phyloP scores from a whole-genome alignment of 805 yeast genomes.

The Kazachstania bromeliacearum region DNA sequence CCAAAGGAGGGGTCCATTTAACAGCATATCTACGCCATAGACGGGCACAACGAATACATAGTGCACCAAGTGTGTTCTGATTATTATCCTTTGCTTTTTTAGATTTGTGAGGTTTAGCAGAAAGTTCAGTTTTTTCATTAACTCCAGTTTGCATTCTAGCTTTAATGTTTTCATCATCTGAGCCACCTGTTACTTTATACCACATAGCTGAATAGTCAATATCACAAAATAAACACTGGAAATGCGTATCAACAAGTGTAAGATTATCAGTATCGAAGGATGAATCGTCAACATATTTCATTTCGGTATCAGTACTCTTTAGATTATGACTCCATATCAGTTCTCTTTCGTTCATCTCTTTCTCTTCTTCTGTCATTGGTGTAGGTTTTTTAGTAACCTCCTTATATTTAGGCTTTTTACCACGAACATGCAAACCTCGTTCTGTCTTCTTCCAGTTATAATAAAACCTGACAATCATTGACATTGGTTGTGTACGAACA shows the following conservation, averaged over 20 bases:
- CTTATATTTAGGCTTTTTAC: conserved; percentile 38
- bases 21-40: conserved; percentile 88
- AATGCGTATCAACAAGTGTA: conserved; percentile 29
- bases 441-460: conserved; percentile 87
- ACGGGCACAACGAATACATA: conserved; percentile 81
- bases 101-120: conserved; percentile 7
- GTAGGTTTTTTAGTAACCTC: too few relatives aligned
- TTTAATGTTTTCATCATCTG: conserved; percentile 20
- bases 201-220: conserved; percentile 31
- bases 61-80: conserved; percentile 39
- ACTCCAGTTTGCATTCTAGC: conserved; percentile 18
- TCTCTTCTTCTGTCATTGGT: conserved; percentile 11
- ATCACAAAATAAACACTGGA: conserved; percentile 66
- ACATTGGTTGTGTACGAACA: conserved; percentile 63
- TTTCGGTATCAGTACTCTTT: conserved; percentile 4
- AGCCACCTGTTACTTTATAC: conserved; percentile 29
- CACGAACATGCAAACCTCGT: conserved; percentile 73
- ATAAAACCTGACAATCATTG: conserved; percentile 78
- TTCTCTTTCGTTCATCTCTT: neutral
- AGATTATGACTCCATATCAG: neutral
- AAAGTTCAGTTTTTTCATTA: conserved; percentile 12
- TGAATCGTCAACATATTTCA: conserved; percentile 36
- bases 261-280: conserved; percentile 56
- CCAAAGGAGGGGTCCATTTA: conserved; percentile 72
- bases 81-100: conserved; percentile 8